Conservation (phyloP, 2,329 filamentous ascomycete species). For the Colletotrichum kahawae region DNA sequence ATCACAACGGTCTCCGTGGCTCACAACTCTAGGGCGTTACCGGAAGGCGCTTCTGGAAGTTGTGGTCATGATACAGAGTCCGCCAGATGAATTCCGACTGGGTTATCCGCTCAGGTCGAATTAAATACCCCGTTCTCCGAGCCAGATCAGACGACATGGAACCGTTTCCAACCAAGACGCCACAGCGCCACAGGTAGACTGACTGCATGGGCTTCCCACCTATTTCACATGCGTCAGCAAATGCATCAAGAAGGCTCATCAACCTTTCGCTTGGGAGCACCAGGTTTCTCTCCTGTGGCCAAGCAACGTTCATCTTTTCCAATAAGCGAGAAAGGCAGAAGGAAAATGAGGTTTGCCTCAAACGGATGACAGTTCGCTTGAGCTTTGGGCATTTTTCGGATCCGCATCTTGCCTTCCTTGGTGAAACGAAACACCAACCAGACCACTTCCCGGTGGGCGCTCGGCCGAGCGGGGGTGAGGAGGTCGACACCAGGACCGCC, state of each 20-base stretch:
- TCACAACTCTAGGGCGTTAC: background rate
- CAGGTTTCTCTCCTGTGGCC: background rate
- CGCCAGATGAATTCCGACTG: background rate
- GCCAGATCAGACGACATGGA: background rate
- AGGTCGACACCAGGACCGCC: background rate
- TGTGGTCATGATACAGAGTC: background rate
- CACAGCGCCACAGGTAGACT: background rate
- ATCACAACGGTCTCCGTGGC: fast-evolving
- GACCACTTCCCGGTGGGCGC: background rate
- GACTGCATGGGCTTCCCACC: background rate
- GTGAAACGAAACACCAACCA: background rate
- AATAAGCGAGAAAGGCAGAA: no score
- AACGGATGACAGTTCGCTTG: background rate
- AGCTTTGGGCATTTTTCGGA: background rate
- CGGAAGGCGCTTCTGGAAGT: background rate
- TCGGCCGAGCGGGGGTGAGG: background rate
- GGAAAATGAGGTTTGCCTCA: background rate
- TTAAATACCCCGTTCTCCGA: background rate
- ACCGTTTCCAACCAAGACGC: background rate
- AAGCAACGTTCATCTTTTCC: background rate
- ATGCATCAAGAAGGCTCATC: background rate
- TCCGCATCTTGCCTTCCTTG: background rate
- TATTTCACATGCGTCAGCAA: background rate
- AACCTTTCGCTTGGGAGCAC: background rate
- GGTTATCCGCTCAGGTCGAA: background rate